Base-by-base conservation (phyloP, 495 filamentous ascomycete genomes). In the Xylaria nigripes region DNA sequence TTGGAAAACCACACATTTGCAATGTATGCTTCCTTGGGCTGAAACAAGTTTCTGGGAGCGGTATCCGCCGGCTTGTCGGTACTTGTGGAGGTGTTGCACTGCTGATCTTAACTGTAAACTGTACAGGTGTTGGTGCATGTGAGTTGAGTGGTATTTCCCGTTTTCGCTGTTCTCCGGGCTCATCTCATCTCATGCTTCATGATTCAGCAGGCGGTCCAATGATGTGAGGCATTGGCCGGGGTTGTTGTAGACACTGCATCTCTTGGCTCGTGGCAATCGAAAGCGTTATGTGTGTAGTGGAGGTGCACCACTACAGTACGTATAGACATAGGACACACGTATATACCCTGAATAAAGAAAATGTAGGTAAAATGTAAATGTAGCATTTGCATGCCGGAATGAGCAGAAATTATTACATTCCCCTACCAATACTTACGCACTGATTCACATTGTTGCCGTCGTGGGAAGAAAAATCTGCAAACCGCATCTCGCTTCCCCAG, bases 21-120 rank as follows among this genome's bases (percentile, higher is more conserved):
- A 29, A 3, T 3, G 9, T 7, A 1, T 19, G 5, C 15, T 52
- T 45, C 23, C 45, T 38, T 41, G 29, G 51, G 51, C 51, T 54
- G 51, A 54, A 54, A 54, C 45, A 48, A 25, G 51, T 54, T 32
- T 54, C 51, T 54, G 44, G 44, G 32, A 22, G 40, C 41, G 51
- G 51, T 48, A 48, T 29, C 51, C 18, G n/a, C 36, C 36, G 36
- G 36, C 36, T 40, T 18, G n/a, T 40, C 10, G 2, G 32, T 36
- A 19, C 38, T 7, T 21, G n/a, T 54, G 44, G 51, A 48, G 51
- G 23, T 42, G 44, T 32, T 48, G 51, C 34, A 42, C 51, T 34
- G 51, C 45, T 32, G 51, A 54, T 54, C 51, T 54, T 54, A 42
- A 30, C 51, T 54, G 44, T 42, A 29, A n/a, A 36, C 32, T 36